phyloP scores from a whole-genome alignment of 2,329 filamentous ascomycete species.

The Pezicula radicicola region DNA sequence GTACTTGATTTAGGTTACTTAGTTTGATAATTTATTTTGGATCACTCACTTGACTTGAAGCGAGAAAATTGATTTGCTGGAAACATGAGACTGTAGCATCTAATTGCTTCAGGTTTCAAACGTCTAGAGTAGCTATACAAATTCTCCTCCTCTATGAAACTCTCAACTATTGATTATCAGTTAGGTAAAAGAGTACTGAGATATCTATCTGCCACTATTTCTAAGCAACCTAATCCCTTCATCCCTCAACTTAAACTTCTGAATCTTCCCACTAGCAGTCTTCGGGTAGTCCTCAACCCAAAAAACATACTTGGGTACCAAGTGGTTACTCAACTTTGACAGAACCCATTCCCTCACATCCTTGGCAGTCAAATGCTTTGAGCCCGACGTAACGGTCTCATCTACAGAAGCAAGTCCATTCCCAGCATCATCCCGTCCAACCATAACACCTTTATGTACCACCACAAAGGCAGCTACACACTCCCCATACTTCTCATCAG shows the following conservation, averaged over 20 bases:
- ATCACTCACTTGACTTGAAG: too few species aligned
- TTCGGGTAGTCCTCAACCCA: slow-evolving; percentile 85
- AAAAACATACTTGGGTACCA: slow-evolving; percentile 89
- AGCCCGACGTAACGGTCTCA: neutral
- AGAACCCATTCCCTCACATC: slow-evolving; percentile 69
- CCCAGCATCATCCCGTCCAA: slow-evolving; percentile 24
- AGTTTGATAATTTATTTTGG: too few species aligned
- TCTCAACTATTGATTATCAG: too few species aligned
- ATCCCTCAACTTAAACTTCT: slow-evolving; percentile 84
- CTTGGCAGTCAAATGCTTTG: slow-evolving; percentile 13
- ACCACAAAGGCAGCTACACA: slow-evolving; percentile 82
- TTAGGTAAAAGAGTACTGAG: too few species aligned
- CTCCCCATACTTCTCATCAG: slow-evolving; percentile 82
- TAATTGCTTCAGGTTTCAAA: too few species aligned
- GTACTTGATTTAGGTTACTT: too few species aligned
- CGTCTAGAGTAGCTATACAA: too few species aligned
- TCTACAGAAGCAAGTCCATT: slow-evolving; percentile 12
- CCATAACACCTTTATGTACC: slow-evolving; percentile 33
- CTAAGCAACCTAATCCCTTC: slow-evolving; percentile 47
- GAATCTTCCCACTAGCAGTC: slow-evolving; percentile 94
- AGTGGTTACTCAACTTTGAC: slow-evolving; percentile 64
- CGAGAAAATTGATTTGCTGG: too few species aligned
- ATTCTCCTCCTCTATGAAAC: too few species aligned
- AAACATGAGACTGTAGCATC: too few species aligned
- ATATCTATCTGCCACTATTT: too few species aligned